Evolutionary conservation across 108 stramenopile species (phyloP).

Genomic region (Nitzschia sp.): DNA sequence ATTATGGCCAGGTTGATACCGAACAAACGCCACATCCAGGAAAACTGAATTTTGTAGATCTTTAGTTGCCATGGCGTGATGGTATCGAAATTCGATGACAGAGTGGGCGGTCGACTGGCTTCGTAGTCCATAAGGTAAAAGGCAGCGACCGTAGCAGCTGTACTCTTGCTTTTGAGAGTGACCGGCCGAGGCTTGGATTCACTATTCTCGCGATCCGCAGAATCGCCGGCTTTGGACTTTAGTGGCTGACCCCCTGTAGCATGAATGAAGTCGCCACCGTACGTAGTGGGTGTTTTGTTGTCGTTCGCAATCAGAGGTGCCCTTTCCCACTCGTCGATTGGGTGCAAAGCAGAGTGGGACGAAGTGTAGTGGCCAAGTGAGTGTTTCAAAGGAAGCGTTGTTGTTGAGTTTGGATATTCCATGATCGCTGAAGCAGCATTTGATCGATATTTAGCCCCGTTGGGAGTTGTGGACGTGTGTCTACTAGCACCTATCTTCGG

Average conservation of each 20-base stretch:
- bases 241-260: background rate
- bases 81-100: conserved; percentile 30
- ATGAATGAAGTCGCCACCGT: background rate
- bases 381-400: background rate
- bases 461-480: background rate
- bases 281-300: background rate
- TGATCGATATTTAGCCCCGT: conserved; percentile 11
- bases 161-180: conserved; percentile 22
- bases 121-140: conserved; percentile 54
- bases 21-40: conserved; percentile 24
- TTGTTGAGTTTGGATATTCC: conserved; percentile 28
- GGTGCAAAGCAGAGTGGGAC: background rate
- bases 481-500: background rate
- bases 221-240: background rate
- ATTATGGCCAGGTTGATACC: conserved; percentile 32
- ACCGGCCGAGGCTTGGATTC: background rate
- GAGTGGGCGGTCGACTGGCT: conserved; percentile 32
- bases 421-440: conserved; percentile 6
- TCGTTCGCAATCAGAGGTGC: background rate
- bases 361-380: background rate
- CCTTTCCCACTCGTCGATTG: background rate
- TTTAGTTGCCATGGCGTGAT: conserved; percentile 37
- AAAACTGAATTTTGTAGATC: conserved; percentile 23
- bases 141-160: conserved; percentile 36
- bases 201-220: background rate